Evolutionary conservation across 805 yeast species (phyloP).

Genomic region (Wickerhamomyces hampshirensis): DNA sequence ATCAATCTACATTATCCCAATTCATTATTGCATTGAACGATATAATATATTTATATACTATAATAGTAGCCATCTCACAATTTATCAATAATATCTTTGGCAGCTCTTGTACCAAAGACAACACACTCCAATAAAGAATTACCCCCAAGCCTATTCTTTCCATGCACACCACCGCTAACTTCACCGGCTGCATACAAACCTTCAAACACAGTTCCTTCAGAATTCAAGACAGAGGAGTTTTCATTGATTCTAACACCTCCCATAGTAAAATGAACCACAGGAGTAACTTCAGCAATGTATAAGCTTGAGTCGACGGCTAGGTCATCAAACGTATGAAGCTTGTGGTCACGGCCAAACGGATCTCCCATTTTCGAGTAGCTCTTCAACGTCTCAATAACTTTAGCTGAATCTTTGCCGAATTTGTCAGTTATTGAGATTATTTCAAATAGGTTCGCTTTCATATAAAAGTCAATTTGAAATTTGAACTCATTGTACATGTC

Average conservation of each 20-base stretch:
- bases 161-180: conserved; percentile 66
- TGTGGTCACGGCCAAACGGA: conserved; percentile 31
- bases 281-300: conserved; percentile 50
- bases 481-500: conserved; percentile 40
- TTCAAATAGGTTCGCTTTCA: conserved; percentile 31
- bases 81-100: conserved; percentile 14
- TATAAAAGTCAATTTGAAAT: conserved; percentile 49
- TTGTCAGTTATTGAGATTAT: conserved; percentile 27
- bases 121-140: conserved; percentile 24
- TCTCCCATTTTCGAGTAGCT: conserved; percentile 26
- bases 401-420: conserved; percentile 19
- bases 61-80: not conserved
- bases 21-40: not conserved
- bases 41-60: no score
- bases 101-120: conserved; percentile 54
- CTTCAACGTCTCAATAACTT: conserved; percentile 19
- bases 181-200: conserved; percentile 65
- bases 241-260: conserved; percentile 61
- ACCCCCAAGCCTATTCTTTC: conserved; percentile 47
- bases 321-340: conserved; percentile 28
- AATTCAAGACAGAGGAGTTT: conserved; percentile 37
- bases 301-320: conserved; percentile 26
- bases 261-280: conserved; percentile 62
- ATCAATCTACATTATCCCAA: no score
- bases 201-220: conserved; percentile 26